Conservation (phyloP, 2,329 filamentous ascomycete species). For the Clonostachys sp. region DNA sequence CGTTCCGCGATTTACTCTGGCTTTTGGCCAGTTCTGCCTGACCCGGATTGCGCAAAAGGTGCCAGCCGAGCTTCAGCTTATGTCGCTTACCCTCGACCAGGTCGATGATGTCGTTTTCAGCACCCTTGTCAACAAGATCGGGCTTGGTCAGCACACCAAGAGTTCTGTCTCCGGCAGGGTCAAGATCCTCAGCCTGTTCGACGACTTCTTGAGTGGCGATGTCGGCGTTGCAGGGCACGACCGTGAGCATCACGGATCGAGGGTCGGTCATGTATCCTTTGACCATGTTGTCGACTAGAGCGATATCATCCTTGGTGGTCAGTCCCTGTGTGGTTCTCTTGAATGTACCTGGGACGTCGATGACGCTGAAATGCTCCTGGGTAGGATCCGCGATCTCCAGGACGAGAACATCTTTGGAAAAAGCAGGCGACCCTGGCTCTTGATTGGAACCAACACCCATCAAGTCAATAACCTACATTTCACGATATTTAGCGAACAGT, state of each 20-base stretch:
- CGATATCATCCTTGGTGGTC: conserved; percentile 38
- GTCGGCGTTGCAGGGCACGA: conserved; percentile 32
- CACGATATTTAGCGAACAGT: background rate
- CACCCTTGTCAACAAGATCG: conserved; percentile 30
- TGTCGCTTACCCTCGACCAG: background rate
- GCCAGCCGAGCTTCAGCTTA: background rate
- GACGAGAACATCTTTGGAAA: conserved; percentile 36
- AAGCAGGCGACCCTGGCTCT: conserved; percentile 15
- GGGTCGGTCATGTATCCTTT: conserved; percentile 36
- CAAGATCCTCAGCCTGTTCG: conserved; percentile 24
- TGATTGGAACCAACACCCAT: conserved; percentile 4
- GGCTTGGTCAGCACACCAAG: conserved; percentile 54
- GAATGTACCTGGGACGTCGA: conserved; percentile 50
- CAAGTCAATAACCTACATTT: conserved; percentile 4
- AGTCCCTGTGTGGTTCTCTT: conserved; percentile 25
- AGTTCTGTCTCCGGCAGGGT: conserved; percentile 33
- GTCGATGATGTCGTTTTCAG: no score
- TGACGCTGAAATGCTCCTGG: conserved; percentile 42
- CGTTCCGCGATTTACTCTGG: no score
- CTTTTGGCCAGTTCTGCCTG: no score
- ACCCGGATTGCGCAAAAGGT: background rate
- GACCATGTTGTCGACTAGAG: conserved; percentile 40
- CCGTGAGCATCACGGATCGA: conserved; percentile 44
- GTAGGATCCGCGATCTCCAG: conserved; percentile 36
- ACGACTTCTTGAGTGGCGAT: conserved; percentile 36